These are phyloP conservation scores for Anethum foeniculum DNA, from an alignment of 140 eudicot genomes.

Conservation along the genomic window DNA sequence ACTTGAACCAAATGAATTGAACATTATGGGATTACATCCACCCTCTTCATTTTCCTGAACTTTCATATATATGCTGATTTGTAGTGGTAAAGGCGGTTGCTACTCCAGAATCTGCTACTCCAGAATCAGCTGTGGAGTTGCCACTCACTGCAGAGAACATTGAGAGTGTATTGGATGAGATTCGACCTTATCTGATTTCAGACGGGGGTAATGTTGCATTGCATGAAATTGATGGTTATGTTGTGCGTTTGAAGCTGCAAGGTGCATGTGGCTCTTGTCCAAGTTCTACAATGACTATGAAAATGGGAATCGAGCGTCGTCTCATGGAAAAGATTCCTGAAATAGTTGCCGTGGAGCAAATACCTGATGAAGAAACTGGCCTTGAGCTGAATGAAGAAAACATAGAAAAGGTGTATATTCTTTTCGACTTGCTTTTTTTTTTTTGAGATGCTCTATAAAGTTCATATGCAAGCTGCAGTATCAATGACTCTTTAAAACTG, in stretches of 20 bases:
- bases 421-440: not conserved
- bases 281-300: constrained; percentile 78
- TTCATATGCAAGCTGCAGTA: not conserved
- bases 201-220: constrained; percentile 97
- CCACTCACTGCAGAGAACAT: constrained; percentile 92
- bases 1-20: not conserved
- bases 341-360: constrained; percentile 71
- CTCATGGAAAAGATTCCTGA: constrained; percentile 93
- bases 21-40: not conserved
- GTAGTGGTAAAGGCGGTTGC: constrained; percentile 80
- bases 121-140: constrained; percentile 63
- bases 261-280: constrained; percentile 99
- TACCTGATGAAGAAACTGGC: constrained; percentile 95
- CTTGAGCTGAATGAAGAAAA: constrained; percentile 89
- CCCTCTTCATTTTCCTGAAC: not conserved
- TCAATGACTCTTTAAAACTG: not conserved
- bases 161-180: constrained; percentile 74
- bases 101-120: constrained; percentile 71
- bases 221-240: constrained; percentile 82
- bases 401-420: constrained; percentile 57
- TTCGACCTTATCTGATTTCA: constrained; percentile 82
- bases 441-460: too few relatives aligned
- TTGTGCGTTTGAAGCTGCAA: constrained; percentile 70
- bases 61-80: constrained; percentile 6
- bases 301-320: constrained; percentile 82